A percentile compares a stretch with the other conserved stretches of the same genome.
Evolutionary conservation across 441 rosid genomes (phyloP).

Genomic region (Viola pubescens): DNA sequence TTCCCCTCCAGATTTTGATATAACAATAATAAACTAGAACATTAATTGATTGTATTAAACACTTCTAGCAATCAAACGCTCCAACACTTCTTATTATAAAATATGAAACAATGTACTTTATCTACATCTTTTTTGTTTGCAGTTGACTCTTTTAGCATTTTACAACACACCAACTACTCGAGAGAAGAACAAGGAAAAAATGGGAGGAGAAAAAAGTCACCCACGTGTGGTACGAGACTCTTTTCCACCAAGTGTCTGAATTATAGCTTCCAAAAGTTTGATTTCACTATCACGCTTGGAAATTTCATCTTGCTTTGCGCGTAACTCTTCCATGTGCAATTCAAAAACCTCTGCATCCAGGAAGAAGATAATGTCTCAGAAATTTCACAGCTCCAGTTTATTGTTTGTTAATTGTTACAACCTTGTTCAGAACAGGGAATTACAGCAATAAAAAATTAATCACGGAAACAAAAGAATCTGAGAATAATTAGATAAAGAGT

Average conservation of each 20-base stretch:
- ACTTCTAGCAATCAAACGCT: neutral
- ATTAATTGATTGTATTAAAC: too few relatives aligned
- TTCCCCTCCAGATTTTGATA: too few relatives aligned
- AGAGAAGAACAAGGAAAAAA: neutral
- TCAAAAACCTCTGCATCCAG: conserved; percentile 71
- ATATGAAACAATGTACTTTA: neutral
- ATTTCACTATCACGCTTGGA: conserved; percentile 70
- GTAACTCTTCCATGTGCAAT: conserved; percentile 84
- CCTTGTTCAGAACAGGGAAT: too few relatives aligned
- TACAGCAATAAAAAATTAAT: too few relatives aligned
- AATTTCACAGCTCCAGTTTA: neutral
- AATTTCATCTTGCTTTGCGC: conserved; percentile 80
- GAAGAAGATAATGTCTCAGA: neutral
- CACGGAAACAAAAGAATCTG: too few relatives aligned
- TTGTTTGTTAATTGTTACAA: too few relatives aligned
- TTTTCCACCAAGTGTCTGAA: conserved; percentile 83
- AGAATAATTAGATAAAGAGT: too few relatives aligned
- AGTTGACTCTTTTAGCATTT: neutral
- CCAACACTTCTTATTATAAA: neutral
- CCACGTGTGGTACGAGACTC: conserved; percentile 29
- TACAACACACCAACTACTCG: neutral
- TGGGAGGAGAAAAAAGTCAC: conserved; percentile 4
- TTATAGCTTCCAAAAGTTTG: conserved; percentile 87
- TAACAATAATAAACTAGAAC: too few relatives aligned
- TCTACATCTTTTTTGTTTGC: too few relatives aligned